Evolutionary conservation across 129 eudicot species (phyloP).

Genomic region (Flaveria trinervia): DNA sequence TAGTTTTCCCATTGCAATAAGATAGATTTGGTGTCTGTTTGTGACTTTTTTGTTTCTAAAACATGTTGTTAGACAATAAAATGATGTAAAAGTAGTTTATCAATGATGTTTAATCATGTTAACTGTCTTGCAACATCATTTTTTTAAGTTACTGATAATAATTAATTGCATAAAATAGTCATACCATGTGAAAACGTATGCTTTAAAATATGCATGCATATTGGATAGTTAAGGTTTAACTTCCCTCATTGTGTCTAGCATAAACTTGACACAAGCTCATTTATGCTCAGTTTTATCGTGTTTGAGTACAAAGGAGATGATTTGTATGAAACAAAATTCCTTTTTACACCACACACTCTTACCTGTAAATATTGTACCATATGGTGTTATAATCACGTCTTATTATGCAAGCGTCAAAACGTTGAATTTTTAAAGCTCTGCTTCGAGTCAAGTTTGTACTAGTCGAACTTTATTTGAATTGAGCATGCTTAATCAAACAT

Average conservation of each 20-base stretch:
- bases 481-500: background rate
- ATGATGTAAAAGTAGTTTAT: background rate
- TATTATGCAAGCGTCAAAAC: background rate
- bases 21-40: slow-evolving; percentile 18
- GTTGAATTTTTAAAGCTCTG: background rate
- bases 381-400: background rate
- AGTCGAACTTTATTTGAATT: background rate
- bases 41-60: slow-evolving; percentile 6
- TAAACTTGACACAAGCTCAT: background rate
- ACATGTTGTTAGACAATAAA: background rate
- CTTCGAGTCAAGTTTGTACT: background rate
- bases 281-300: background rate
- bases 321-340: background rate
- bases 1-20: slow-evolving; percentile 3
- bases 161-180: background rate
- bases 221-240: background rate
- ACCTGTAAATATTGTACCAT: background rate
- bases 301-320: background rate
- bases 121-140: background rate
- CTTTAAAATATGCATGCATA: background rate
- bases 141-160: background rate
- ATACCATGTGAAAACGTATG: background rate
- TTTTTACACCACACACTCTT: background rate
- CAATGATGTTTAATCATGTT: background rate
- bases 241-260: background rate